phyloP scores from a whole-genome alignment of 345 rosid genomes.

The Excoecaria cochinchinensis region DNA sequence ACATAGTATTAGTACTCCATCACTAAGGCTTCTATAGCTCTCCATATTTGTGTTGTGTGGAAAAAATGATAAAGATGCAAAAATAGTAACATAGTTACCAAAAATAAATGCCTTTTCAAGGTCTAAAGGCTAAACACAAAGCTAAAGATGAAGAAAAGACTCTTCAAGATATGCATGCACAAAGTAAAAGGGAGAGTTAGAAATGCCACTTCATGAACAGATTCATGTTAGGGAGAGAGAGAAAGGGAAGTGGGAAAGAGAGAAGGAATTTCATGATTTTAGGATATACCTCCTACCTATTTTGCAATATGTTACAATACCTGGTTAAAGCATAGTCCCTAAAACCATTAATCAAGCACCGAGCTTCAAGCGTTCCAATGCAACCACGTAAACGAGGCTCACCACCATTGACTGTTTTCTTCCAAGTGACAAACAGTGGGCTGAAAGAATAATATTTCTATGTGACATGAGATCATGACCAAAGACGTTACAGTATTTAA shows the following conservation, averaged over 20 bases:
- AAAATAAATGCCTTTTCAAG: background rate
- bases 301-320: conserved; percentile 34
- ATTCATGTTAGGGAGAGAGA: background rate
- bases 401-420: conserved; percentile 77
- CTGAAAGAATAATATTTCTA: conserved; percentile 39
- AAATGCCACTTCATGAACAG: background rate
- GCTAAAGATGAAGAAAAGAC: background rate
- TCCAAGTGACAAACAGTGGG: conserved; percentile 98
- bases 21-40: background rate
- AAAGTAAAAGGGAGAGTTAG: background rate
- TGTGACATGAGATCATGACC: conserved; percentile 6
- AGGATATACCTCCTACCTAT: background rate
- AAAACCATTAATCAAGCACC: conserved; percentile 75
- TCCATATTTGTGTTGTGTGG: background rate
- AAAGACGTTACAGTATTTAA: background rate
- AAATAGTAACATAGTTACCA: background rate
- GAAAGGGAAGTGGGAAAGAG: background rate
- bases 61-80: background rate
- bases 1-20: background rate
- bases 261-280: background rate
- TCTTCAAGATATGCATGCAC: background rate
- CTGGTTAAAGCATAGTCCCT: conserved; percentile 93
- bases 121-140: background rate
- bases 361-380: conserved; percentile 94
- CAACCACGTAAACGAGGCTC: conserved; percentile 99